A percentile compares a stretch with the other conserved stretches of the same genome.
Conservation (phyloP, 2,329 filamentous ascomycete genomes). For the Penicillium sp. region DNA sequence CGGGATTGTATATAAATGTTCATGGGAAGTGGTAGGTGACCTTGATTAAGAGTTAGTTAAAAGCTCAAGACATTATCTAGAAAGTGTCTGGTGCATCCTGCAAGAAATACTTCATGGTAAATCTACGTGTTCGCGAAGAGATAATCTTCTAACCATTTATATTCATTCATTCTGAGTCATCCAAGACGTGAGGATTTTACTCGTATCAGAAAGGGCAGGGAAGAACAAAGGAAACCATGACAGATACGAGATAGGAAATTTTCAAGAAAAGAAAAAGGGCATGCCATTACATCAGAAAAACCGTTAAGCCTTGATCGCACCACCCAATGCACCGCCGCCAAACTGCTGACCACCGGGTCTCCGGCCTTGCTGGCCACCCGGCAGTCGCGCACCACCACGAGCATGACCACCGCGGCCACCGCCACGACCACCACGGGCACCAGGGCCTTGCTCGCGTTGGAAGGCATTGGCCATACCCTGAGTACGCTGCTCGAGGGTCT, state of each 20-base stretch:
- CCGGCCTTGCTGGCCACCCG: slow-evolving; percentile 39
- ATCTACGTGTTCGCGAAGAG: too few relatives aligned
- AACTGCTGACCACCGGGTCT: slow-evolving; percentile 47
- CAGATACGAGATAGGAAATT: slow-evolving; percentile 14
- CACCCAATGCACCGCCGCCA: slow-evolving; percentile 47
- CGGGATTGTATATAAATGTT: too few relatives aligned
- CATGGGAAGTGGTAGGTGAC: too few relatives aligned
- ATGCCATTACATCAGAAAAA: slow-evolving; percentile 31
- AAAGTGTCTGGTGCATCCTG: too few relatives aligned
- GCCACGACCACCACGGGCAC: slow-evolving; percentile 59
- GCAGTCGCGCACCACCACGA: slow-evolving; percentile 35
- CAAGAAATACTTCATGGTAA: too few relatives aligned
- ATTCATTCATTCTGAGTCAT: slow-evolving; percentile 24
- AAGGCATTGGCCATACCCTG: slow-evolving; percentile 94
- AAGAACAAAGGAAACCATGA: slow-evolving; percentile 14
- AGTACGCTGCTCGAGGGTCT: slow-evolving; percentile 92
- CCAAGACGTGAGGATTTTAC: slow-evolving; percentile 13
- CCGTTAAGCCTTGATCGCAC: slow-evolving; percentile 46
- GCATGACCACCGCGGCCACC: slow-evolving; percentile 35
- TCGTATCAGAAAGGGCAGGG: slow-evolving; percentile 17
- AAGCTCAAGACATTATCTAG: too few relatives aligned
- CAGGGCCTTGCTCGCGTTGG: slow-evolving; percentile 80
- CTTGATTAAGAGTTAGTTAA: too few relatives aligned
- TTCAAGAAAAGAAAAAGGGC: slow-evolving; percentile 23
- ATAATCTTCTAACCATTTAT: slow-evolving; percentile 21